These are phyloP conservation scores for Monoraphidium neglectum DNA, from an alignment of 139 green algal genomes.

Conservation along the genomic window DNA sequence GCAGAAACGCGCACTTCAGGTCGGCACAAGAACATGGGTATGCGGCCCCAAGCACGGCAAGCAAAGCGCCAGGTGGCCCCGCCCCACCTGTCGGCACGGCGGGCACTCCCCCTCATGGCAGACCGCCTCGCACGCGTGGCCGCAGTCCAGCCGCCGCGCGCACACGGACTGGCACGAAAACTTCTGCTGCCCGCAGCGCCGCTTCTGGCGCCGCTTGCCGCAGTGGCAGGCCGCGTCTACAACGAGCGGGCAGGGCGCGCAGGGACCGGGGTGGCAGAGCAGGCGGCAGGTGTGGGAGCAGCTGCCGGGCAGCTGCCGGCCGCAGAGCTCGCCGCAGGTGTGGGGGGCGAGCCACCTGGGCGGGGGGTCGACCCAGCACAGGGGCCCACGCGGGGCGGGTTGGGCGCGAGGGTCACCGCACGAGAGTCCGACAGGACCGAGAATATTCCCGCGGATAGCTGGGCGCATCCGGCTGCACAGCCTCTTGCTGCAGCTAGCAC, in stretches of 20 bases:
- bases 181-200: constrained; percentile 60
- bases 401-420: too few species aligned
- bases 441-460: too few species aligned
- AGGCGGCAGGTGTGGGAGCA: constrained; percentile 77
- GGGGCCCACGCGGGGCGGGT: too few species aligned
- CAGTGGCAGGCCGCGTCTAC: constrained; percentile 69
- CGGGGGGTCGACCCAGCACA: too few species aligned
- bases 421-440: too few species aligned
- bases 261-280: constrained; percentile 83
- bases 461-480: too few species aligned
- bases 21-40: not conserved
- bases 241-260: constrained; percentile 74
- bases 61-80: not conserved
- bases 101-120: constrained; percentile 65
- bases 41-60: not conserved
- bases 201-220: constrained; percentile 42
- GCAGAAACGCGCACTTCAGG: not conserved
- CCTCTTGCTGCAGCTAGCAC: too few species aligned
- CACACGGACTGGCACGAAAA: constrained; percentile 60
- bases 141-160: constrained; percentile 39
- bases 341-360: constrained; percentile 70
- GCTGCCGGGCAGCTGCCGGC: constrained; percentile 26
- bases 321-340: constrained; percentile 71
- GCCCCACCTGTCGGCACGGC: constrained; percentile 31
- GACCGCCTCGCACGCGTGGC: constrained; percentile 46